Conservation (phyloP, 805 yeast genomes). For the Barnettozyma wickerhamii region DNA sequence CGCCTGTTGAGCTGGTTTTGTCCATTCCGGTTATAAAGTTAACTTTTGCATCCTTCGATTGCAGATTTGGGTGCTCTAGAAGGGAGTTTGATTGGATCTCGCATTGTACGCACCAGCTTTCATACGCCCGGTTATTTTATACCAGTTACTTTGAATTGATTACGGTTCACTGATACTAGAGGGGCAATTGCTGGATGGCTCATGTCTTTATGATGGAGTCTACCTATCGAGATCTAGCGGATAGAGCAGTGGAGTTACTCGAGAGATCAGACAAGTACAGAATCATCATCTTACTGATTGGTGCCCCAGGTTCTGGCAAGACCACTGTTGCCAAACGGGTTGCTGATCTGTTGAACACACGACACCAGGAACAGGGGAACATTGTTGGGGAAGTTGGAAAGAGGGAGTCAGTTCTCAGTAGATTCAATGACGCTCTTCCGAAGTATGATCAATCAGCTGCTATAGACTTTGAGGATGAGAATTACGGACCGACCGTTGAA, state of each 20-base stretch:
- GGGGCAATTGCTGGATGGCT: conserved; percentile 6
- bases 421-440: conserved; percentile 12
- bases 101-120: too few species aligned
- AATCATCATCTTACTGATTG: conserved; percentile 57
- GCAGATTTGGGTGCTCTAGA: too few species aligned
- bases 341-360: conserved; percentile 35
- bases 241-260: conserved; percentile 28
- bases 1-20: background rate
- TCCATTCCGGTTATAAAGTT: too few species aligned
- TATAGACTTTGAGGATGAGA: conserved; percentile 19
- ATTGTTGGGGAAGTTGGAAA: background rate
- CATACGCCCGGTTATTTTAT: too few species aligned
- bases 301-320: conserved; percentile 86
- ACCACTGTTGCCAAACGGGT: conserved; percentile 57
- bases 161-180: too few species aligned
- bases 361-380: conserved; percentile 18
- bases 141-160: too few species aligned
- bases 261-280: conserved; percentile 34
- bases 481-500: conserved; percentile 15
- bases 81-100: too few species aligned
- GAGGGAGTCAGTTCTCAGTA: conserved; percentile 3
- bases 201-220: conserved; percentile 25
- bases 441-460: conserved; percentile 1
- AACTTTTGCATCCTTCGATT: too few species aligned
- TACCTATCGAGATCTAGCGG: conserved; percentile 27